phyloP scores from a whole-genome alignment of 768 basidiomycete species.

The Pleurotus eryngii region DNA sequence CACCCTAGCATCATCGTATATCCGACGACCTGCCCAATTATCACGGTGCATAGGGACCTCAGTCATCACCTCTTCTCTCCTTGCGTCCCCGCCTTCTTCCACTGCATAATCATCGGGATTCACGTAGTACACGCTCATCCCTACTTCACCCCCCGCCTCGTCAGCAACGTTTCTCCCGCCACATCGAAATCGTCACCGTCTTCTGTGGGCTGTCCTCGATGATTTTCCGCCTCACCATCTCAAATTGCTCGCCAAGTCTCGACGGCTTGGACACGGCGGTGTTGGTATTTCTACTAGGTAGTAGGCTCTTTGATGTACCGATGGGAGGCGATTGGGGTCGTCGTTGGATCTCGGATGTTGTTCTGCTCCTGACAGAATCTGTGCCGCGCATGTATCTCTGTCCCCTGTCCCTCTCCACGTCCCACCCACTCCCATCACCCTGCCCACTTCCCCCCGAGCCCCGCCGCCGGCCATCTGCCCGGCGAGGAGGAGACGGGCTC shows the following conservation, averaged over 20 bases:
- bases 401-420: neutral
- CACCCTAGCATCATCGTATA: neutral
- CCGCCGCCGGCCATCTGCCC: neutral
- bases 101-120: conserved; percentile 28
- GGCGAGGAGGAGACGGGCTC: neutral
- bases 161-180: conserved; percentile 53
- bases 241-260: conserved; percentile 21
- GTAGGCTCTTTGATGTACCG: neutral
- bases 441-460: neutral
- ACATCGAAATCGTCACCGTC: conserved; percentile 52
- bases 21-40: neutral
- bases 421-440: neutral
- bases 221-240: conserved; percentile 38
- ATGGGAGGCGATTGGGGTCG: neutral
- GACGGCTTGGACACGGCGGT: neutral
- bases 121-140: conserved; percentile 46
- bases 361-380: neutral
- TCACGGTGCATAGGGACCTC: conserved; percentile 5
- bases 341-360: conserved; percentile 3
- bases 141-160: conserved; percentile 28
- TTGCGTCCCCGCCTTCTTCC: conserved; percentile 7
- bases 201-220: conserved; percentile 48
- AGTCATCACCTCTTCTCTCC: conserved; percentile 18
- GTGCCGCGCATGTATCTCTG: neutral
- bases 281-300: neutral